Base-by-base conservation (phyloP, 164 flowering plant genomes). In the Annona cherimola region DNA sequence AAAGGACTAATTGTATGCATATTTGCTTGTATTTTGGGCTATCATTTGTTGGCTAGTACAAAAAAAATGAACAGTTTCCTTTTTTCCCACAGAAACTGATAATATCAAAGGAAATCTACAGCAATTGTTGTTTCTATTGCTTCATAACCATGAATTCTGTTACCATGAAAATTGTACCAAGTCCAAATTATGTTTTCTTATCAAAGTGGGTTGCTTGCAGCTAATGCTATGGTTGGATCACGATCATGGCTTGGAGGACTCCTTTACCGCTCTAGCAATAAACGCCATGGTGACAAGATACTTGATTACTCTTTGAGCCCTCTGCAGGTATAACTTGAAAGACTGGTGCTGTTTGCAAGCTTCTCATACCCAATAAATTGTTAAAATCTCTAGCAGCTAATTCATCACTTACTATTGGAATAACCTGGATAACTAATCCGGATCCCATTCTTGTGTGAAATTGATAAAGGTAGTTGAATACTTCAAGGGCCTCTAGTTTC, bases 171-270 rank as follows among this genome's bases (percentile, higher is more conserved):
- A 18, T 20, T 66, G n/a, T 42, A 43, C 39, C 69, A 20, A 35
- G 8, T 63, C 42, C 5, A 26, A 63, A 16, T 2, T 66, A 12
- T 4, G 35, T 4, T 66, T 16, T 39, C 55, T 43, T 14, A 66
- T 66, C 54, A 43, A n/a, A 16, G 16, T n/a, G 67, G 78, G 72
- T 41, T 83, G 78, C 73, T 80, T 89, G 81, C 76, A 94, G 98
- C 90, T 89, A 90, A 84, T 87, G 97, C 95, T 92, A 92, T 94
- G 98, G 93, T 90, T 87, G 98, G 98, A 80, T 71, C 96, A 82
- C 84, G 90, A 78, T 71, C 93, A 84, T 94, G 97, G 97, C 71
- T 92, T 73, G 93, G 88, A 81, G 89, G 89, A 79, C 76, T 94
- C 6, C 81, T 92, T 72, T 76, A 61, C 77, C 96, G 94, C 75